These are phyloP conservation scores for Anthracocystis panici-leucophaei DNA, from an alignment of 1,284 basidiomycete species.

Conservation along the genomic window DNA sequence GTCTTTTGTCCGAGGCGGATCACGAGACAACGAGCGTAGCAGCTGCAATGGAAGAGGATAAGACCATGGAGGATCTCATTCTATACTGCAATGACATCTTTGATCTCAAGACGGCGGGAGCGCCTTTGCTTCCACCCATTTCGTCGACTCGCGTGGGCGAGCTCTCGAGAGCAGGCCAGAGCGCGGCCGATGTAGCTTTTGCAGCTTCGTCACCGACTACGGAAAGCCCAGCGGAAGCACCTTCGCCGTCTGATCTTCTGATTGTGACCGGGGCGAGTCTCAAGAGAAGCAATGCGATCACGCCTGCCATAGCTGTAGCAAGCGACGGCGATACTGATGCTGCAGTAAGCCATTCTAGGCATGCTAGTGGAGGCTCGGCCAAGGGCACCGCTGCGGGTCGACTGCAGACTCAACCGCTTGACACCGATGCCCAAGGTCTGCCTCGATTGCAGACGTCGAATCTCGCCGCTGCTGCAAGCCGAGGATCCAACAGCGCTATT, in stretches of 20 bases:
- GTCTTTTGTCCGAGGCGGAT: conserved; percentile 62
- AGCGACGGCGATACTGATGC: conserved; percentile 11
- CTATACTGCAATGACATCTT: conserved; percentile 60
- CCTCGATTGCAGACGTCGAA: conserved; percentile 24
- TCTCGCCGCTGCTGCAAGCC: neutral
- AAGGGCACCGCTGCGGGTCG: neutral
- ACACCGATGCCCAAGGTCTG: conserved; percentile 2
- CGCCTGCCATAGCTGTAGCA: conserved; percentile 19
- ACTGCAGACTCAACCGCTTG: neutral
- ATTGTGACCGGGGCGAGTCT: conserved; percentile 37
- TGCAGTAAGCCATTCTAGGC: conserved; percentile 3
- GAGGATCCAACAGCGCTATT: conserved; percentile 22
- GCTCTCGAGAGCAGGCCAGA: conserved; percentile 28
- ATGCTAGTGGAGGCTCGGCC: conserved; percentile 7
- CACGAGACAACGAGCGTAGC: conserved; percentile 62
- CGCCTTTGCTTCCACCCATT: conserved; percentile 47
- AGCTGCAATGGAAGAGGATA: conserved; percentile 66
- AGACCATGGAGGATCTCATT: conserved; percentile 65
- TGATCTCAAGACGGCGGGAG: conserved; percentile 53
- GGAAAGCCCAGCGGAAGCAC: conserved; percentile 12
- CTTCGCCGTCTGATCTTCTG: conserved; percentile 36
- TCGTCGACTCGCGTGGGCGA: conserved; percentile 23
- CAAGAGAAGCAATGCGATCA: conserved; percentile 54
- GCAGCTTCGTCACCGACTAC: conserved; percentile 24
- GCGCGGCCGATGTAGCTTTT: conserved; percentile 40